Conservation (phyloP, 257 asterid species). For the Solanum appendiculatum region DNA sequence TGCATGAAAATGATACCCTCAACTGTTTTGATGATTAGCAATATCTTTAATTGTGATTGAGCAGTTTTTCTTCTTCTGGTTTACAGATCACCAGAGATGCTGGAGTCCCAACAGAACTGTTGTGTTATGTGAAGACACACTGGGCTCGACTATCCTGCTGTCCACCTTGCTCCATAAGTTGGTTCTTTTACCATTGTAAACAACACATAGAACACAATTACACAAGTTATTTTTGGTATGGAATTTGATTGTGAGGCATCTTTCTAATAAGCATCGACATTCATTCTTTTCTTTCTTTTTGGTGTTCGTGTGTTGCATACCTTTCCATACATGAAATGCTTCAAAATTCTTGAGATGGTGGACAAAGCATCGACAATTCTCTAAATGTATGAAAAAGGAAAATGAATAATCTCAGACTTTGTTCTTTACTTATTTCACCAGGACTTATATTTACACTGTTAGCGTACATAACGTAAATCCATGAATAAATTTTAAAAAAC, state of each 20-base stretch:
- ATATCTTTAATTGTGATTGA: background rate
- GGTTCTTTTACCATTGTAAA: background rate
- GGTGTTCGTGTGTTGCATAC: background rate
- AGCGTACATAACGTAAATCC: too few species aligned
- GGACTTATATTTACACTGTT: background rate
- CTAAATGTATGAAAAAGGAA: background rate
- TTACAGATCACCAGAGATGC: constrained; percentile 14
- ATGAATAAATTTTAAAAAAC: background rate
- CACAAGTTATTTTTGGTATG: background rate
- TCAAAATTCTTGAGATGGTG: background rate
- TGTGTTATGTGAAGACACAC: constrained; percentile 2
- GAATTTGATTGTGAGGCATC: background rate
- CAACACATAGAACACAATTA: background rate
- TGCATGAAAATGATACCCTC: background rate
- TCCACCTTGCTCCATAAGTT: background rate
- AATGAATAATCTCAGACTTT: background rate
- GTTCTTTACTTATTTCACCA: background rate
- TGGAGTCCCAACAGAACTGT: constrained; percentile 7
- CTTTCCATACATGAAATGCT: background rate
- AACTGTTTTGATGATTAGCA: background rate
- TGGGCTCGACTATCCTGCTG: background rate
- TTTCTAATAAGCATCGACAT: background rate
- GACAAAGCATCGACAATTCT: background rate
- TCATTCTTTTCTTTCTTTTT: background rate
- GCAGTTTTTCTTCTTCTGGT: background rate